Base-by-base conservation (phyloP, 768 basidiomycete species). In the Tremella yokohamensis region DNA sequence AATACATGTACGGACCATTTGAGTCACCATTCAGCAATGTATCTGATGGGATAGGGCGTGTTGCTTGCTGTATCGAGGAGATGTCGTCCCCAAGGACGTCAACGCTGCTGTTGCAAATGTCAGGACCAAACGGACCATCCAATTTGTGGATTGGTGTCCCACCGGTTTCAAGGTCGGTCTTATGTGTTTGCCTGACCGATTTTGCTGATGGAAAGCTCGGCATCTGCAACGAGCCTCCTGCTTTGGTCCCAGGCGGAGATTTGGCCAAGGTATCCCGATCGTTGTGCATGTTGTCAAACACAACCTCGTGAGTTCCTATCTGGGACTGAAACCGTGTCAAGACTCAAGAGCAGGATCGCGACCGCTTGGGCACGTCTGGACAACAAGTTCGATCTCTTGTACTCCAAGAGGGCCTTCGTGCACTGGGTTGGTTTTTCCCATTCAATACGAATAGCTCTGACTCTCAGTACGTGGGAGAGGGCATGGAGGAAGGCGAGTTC, bases 401-500 rank as follows among this genome's bases (percentile, higher is more conserved):
- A 94, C 82, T 93, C 92, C 61, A 96, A 78, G 73, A 72, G 77
- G 56, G 77, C 77, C 25, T 80, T 80, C 68, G 80, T 78, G 38
- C 77, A 78, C 70, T 78, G 77, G 77, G 75, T 73, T 56, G 61
- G 74, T 69, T 20, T 49, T 9, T n/a, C n/a, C n/a, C n/a, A n/a
- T n/a, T n/a, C n/a, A n/a, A n/a, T n/a, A n/a, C n/a, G n/a, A n/a
- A n/a, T n/a, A 56, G 61, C 42, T 45, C 64, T 68, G 49, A 66
- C 49, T 34, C 29, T 1, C 45, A 90, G 91, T 94, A 93, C 73
- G 93, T 96, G 62, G 93, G 93, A 75, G 93, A 98, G 80, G 94
- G 94, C 82, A 97, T 98, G 94, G 94, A 97, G 77, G 94, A 98
- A 82, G 94, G 94, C 78, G 94, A 98, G 80, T 97, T 97, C 80